Percentiles rank a stretch among this genome's conserved stretches.
phyloP scores from a whole-genome alignment of 2,329 filamentous ascomycete genomes.

The Thielaviopsis euricoi region DNA sequence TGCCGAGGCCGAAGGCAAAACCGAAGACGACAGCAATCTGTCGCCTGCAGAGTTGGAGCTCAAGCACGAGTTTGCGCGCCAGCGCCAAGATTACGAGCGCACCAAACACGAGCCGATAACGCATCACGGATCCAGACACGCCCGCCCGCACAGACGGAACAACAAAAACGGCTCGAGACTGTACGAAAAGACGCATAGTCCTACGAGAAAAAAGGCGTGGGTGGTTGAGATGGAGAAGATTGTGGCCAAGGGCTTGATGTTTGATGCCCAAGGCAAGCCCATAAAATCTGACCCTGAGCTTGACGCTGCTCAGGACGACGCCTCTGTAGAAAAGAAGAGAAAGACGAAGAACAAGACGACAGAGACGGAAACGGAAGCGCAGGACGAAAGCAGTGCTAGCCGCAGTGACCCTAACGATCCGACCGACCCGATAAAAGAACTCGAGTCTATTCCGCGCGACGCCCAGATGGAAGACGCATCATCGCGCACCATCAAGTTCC shows the following conservation, averaged over 20 bases:
- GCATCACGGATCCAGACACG: background rate
- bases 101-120: background rate
- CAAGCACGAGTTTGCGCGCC: background rate
- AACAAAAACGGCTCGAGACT: background rate
- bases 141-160: background rate
- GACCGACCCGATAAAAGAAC: slow-evolving; percentile 1
- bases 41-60: background rate
- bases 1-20: no score
- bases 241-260: slow-evolving; percentile 7
- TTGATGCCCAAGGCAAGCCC: slow-evolving; percentile 3
- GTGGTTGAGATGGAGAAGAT: slow-evolving; percentile 2
- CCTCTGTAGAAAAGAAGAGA: background rate
- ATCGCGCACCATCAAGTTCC: background rate
- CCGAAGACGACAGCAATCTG: background rate
- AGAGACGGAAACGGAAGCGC: background rate
- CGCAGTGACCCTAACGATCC: background rate
- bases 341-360: background rate
- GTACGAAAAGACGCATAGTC: background rate
- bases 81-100: background rate
- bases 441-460: background rate
- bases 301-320: background rate
- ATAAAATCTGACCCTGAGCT: background rate
- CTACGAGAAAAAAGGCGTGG: background rate
- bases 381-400: background rate
- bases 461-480: slow-evolving; percentile 1